A percentile compares a stretch with the other conserved stretches of the same genome.
phyloP scores from a whole-genome alignment of 805 yeast genomes.

The Pichia nanzhaoensis region DNA sequence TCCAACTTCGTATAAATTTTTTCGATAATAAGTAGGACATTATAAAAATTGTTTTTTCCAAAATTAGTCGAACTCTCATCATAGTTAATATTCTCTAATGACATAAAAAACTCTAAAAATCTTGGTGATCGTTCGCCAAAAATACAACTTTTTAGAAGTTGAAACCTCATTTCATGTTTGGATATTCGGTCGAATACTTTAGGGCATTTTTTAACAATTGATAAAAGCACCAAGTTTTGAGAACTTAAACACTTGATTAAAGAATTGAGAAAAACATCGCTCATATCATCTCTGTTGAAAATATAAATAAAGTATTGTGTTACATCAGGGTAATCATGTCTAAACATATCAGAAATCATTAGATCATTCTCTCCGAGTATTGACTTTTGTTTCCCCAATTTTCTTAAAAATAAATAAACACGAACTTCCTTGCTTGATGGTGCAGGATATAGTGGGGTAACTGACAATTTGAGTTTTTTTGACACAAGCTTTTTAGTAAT shows the following conservation, averaged over 20 bases:
- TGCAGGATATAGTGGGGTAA: slow-evolving; percentile 10
- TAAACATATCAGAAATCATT: slow-evolving; percentile 4
- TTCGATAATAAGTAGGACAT: neutral
- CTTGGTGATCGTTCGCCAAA: neutral
- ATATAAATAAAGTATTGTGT: neutral
- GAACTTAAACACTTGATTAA: slow-evolving; percentile 3
- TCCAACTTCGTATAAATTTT: neutral
- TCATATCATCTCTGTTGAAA: slow-evolving; percentile 3
- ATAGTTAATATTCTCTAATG: neutral
- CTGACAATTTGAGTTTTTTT: too few relatives aligned
- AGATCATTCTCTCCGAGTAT: neutral
- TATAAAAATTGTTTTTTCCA: neutral
- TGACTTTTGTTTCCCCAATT: neutral
- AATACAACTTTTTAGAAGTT: slow-evolving; percentile 6
- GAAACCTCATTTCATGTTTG: slow-evolving; percentile 1
- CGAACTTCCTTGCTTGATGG: neutral
- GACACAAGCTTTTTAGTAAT: neutral
- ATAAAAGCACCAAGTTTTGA: neutral
- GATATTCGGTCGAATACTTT: neutral
- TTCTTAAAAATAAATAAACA: neutral
- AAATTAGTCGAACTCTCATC: too few relatives aligned
- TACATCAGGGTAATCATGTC: neutral
- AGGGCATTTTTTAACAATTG: slow-evolving; percentile 1
- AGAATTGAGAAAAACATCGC: slow-evolving; percentile 1
- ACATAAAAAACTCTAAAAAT: neutral